Conservation (phyloP, 1,284 basidiomycete species). For the Coniferiporia sulphurascens region DNA sequence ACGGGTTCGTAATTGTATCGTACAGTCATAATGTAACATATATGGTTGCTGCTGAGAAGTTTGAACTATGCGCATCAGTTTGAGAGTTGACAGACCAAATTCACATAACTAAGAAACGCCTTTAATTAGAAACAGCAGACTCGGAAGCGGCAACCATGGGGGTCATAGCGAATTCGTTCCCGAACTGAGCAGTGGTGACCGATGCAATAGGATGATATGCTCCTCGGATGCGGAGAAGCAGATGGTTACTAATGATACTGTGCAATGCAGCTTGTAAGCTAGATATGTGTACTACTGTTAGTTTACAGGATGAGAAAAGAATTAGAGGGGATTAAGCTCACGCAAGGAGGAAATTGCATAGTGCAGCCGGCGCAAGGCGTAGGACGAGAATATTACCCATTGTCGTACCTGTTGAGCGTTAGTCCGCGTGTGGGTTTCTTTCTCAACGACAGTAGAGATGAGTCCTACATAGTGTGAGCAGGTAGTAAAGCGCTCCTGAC, state of each 20-base stretch:
- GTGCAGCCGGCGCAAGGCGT: not conserved
- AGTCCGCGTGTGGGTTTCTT: not conserved
- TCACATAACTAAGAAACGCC: too few species aligned
- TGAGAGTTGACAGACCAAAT: too few species aligned
- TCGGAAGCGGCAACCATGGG: too few species aligned
- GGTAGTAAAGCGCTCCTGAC: not conserved
- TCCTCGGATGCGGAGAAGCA: slow-evolving; percentile 1
- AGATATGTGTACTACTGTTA: not conserved
- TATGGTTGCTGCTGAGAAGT: too few species aligned
- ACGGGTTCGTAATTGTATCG: too few species aligned
- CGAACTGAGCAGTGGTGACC: not conserved
- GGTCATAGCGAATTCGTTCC: not conserved
- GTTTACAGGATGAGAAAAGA: not conserved
- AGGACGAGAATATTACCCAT: not conserved
- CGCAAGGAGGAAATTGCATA: slow-evolving; percentile 1
- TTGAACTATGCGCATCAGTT: too few species aligned
- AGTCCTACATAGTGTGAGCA: not conserved
- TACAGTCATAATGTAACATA: too few species aligned
- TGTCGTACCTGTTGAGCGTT: not conserved
- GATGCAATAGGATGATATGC: not conserved
- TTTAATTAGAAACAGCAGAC: too few species aligned
- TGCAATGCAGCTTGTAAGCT: slow-evolving; percentile 3
- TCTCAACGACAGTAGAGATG: too few species aligned
- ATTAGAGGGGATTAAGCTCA: not conserved
- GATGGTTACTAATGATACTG: slow-evolving; percentile 2